Evolutionary conservation across 2,329 filamentous ascomycete genomes (phyloP), one percentile per base, ranked within the genome.

Genomic region (Emergomyces pasteurianus): DNA sequence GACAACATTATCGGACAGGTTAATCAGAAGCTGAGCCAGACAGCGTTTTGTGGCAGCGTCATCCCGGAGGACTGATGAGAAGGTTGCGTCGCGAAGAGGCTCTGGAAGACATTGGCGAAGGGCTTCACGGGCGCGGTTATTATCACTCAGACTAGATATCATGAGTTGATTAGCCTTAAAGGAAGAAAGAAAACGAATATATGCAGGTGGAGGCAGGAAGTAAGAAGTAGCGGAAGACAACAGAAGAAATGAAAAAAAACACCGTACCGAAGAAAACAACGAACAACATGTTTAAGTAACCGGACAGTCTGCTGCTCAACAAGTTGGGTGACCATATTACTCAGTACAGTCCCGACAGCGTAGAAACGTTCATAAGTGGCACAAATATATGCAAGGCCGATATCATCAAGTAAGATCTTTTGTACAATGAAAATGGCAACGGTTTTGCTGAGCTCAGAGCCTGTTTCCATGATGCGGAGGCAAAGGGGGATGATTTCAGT

Each of bases 381-480:
- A 77, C 94, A 99, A 62, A 99, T 99, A 75, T 99, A 99, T 70
- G 94, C 94, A 64, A 99, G 82, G 3, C 94, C 94, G 69, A 95
- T 92, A 70, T 99, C 94, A 71, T 99, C 94, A 2, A 99, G 83
- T 58, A 99, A 79, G 31, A 99, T 99, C 81, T 99, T 99, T 77
- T 99, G 94, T 21, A 99, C 94, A 69, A 99, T 99, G 79, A 99
- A 99, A 69, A 99, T 99, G 62, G 94, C 94, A 16, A 99, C 94
- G 0, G 94, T 99, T 80, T 99, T 99, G 80, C 91, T 96, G 63
- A 99, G 83, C 76, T 99, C 94, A 0, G 92, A 96, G 57, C 94
- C 94, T 0, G 94, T 99, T 79, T 99, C 94, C 94, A 99, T 99
- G 71, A 99, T 99, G 63, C 94, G 87, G 52, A 99, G 86, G 74